phyloP scores from a whole-genome alignment of 75 land plant species.

The Ceratopteris richardii region DNA sequence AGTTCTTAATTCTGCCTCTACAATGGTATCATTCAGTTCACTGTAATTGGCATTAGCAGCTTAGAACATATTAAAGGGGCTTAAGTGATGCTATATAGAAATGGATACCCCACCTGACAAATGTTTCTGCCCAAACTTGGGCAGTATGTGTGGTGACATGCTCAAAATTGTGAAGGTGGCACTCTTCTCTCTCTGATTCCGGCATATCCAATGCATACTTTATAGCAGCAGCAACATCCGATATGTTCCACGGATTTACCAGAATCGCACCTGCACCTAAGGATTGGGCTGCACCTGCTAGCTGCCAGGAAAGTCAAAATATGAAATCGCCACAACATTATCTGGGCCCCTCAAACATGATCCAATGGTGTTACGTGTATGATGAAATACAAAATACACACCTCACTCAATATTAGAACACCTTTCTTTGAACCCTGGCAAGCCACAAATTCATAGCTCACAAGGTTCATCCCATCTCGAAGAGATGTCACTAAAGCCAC shows the following conservation, averaged over 20 bases:
- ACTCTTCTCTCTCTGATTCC: conserved; percentile 79
- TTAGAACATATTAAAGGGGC: neutral
- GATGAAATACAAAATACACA: conserved; percentile 9
- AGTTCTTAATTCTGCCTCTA: conserved; percentile 39
- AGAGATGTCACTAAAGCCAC: conserved; percentile 41
- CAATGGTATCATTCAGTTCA: conserved; percentile 43
- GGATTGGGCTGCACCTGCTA: conserved; percentile 99
- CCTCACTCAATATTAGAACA: conserved; percentile 44
- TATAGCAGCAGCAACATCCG: conserved; percentile 82
- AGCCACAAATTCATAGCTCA: conserved; percentile 48
- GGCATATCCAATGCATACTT: conserved; percentile 71
- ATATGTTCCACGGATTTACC: conserved; percentile 98
- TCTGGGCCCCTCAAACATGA: no score
- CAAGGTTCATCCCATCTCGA: conserved; percentile 53
- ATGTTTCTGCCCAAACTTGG: conserved; percentile 95
- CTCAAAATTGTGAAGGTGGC: conserved; percentile 77
- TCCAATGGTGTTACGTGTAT: neutral
- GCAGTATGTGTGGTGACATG: conserved; percentile 97
- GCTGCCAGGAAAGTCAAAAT: conserved; percentile 26
- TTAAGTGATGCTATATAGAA: no score
- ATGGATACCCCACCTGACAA: conserved; percentile 52
- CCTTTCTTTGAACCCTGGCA: conserved; percentile 43
- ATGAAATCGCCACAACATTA: no score
- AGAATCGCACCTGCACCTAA: conserved; percentile 97
- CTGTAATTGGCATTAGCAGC: no score